Base-by-base conservation (phyloP, 2,329 filamentous ascomycete genomes). In the Neocatenulostroma microsporum region DNA sequence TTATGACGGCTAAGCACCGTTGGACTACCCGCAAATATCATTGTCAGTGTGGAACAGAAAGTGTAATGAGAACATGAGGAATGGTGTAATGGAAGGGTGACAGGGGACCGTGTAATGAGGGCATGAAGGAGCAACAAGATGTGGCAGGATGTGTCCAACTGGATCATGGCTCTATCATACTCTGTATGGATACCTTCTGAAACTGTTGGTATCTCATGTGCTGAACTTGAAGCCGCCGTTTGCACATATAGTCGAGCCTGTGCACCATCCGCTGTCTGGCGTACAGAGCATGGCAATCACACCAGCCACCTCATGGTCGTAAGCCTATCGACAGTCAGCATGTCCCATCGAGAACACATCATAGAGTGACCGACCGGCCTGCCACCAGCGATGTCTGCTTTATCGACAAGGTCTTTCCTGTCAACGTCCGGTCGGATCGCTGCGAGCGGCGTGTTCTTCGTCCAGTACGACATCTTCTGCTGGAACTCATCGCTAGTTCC, bases 221-320 rank as follows among this genome's bases (percentile, higher is more conserved):
- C 62, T 67, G 62, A 78, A 74, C 42, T 68, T 71, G 75, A 86
- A 79, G 5, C 84, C 84, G 1, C 84, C 84, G 55, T 89, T 89
- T 6, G 83, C 82, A 62, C 80, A 84, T 3, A 89, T 74, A 17
- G 87, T 80, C 58, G 81, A 82, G 2, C 84, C 84, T 0, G 84
- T 89, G 53, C 77, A 59, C 83, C 83, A 89, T 6, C 68, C 73
- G n/a, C 74, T 72, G 56, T 89, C 84, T 5, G 70, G 67, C 4
- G 73, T 72, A 55, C 82, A 85, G 15, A 88, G 62, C 81, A 88
- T 86, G 2, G 74, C 82, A 13, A 87, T 78, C 4, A 85, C 73
- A 1, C 82, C 84, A 0, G 82, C 84, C 58, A 89, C 70, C 64
- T 89, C 84, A 33, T 69, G 64, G 20, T 76, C 73, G 55, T 82